Conservation (phyloP, 2,329 filamentous ascomycete species). For the Penicillium rolfsii region DNA sequence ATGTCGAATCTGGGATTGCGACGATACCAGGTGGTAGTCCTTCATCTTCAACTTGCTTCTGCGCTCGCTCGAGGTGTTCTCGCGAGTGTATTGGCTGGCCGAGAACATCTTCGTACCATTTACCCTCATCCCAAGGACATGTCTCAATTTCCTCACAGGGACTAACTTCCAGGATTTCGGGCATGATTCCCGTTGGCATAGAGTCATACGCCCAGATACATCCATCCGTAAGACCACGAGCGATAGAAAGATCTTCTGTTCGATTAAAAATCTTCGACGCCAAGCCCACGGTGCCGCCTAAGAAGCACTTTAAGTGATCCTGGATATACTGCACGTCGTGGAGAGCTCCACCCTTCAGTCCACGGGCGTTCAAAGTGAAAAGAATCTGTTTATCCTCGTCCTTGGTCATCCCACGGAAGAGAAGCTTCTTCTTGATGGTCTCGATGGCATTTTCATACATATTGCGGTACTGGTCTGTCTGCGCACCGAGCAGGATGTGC, state of each 20-base stretch:
- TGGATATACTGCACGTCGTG: conserved; percentile 43
- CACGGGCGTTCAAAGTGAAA: conserved; percentile 41
- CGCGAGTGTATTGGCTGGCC: conserved; percentile 23
- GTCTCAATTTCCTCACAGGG: conserved; percentile 50
- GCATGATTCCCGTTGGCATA: conserved; percentile 63
- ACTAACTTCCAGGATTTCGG: conserved; percentile 59
- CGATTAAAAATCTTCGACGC: conserved; percentile 61
- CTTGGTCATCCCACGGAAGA: conserved; percentile 51
- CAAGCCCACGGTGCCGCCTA: conserved; percentile 64
- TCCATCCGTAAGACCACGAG: conserved; percentile 60
- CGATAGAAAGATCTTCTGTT: conserved; percentile 58
- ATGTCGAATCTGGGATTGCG: conserved; percentile 32
- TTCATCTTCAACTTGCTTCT: conserved; percentile 25
- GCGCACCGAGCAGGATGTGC: conserved; percentile 50
- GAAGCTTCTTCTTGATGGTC: conserved; percentile 44
- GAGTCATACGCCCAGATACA: conserved; percentile 66
- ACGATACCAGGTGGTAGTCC: conserved; percentile 35
- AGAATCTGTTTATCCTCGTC: conserved; percentile 44
- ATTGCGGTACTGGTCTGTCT: conserved; percentile 45
- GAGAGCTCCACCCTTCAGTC: conserved; percentile 22
- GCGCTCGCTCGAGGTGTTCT: conserved; percentile 24
- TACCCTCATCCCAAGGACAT: conserved; percentile 59
- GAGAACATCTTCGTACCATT: conserved; percentile 39
- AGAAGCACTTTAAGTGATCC: conserved; percentile 64
- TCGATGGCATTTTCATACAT: conserved; percentile 50